Base-by-base conservation (phyloP, 257 asterid genomes). In the Nicotiana sylvestris region DNA sequence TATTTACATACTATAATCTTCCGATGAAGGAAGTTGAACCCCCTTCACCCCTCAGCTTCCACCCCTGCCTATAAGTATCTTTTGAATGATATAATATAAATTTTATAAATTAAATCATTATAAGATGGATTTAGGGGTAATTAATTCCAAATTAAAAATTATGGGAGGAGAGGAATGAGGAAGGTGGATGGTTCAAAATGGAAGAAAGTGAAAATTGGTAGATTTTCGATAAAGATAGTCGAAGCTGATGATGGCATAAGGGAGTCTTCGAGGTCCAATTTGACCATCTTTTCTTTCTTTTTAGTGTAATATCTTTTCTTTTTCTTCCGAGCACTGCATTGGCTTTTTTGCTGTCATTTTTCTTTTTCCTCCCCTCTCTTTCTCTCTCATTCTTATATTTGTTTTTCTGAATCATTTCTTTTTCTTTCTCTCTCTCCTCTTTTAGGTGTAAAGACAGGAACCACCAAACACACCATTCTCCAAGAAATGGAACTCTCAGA, bases 241-340 rank as follows among this genome's bases (percentile, higher is more conserved):
- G 92, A 86, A 89, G 88, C 82, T 89, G 93, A 90, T 89, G 93
- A 88, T 88, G 90, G 88, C 84, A 89, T 87, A 80, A 43, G 91
- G 91, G 83, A 92, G 97, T 92, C 97, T 94, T 93, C 95, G 95
- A 93, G 98, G 97, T 85, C 74, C 88, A 93, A 88, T 94, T 94
- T 94, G 98, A 93, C 97, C 96, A 92, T 92, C 97, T 93, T 93
- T 94, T 90, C 90, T 87, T 88, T 87, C 82, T 82, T 62, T 60
- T 39, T 79, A 35, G 70, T 79, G 82, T 35, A 62, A 61, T 87
- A 83, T 90, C 92, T 89, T 84, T 89, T 87, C 89, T 88, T 88
- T 92, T 90, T 82, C 83, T 76, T 86, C 78, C 86, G 82, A 84
- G 86, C 74, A 82, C 87, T 87, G 89, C 88, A 82, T 69, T 87